Base-by-base conservation (phyloP, 2,329 filamentous ascomycete genomes). In the Cordyceps fumosorosea region DNA sequence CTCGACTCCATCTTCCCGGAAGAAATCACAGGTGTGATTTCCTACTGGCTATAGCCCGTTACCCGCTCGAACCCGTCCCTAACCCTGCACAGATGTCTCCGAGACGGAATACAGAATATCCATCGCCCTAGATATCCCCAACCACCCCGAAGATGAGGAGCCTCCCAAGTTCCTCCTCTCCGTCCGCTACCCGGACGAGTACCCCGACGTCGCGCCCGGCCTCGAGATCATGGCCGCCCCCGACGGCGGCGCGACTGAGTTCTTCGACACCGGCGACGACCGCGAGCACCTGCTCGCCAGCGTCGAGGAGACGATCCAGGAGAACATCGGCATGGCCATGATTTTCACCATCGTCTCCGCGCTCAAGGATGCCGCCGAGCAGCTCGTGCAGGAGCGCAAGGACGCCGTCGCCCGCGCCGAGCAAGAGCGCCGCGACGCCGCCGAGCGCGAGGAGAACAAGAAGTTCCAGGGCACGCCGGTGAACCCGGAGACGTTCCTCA, bases 1-100 rank as follows among this genome's bases (percentile, higher is more conserved):
- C 91, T 99, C 73, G 91, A 96, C 72, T 97, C 93, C 64, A 99
- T 99, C 72, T 99, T 98, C 69, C 92, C 95, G 1, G 93, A 99
- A 64, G 95, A 99, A 78, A 96, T 99, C 69, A 93, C 88, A 83
- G 89, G 92, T 93, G 71, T 54, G 75, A 66, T 52, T 34, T 2
- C 40, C 50, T 29, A 24, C 26, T 7, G 14, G 40, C 5, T 8
- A 54, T 40, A 42, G 22, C 44, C 8, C 47, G 7, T 51, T 29
- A 24, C 29, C 20, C 55, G 16, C 16, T 22, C 3, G 45, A 42
- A 44, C 56, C 6, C 58, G 42, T 32, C 2, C 34, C 48, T 61
- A 47, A 64, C 58, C 34, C 53, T 16, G n/a, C 32, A 29, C 73
- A 95, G 95, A 97, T 74, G 86, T 97, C 71, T 95, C 91, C 69